Conservation (phyloP, 306 rosid genomes). For the Luffa acutangula region DNA sequence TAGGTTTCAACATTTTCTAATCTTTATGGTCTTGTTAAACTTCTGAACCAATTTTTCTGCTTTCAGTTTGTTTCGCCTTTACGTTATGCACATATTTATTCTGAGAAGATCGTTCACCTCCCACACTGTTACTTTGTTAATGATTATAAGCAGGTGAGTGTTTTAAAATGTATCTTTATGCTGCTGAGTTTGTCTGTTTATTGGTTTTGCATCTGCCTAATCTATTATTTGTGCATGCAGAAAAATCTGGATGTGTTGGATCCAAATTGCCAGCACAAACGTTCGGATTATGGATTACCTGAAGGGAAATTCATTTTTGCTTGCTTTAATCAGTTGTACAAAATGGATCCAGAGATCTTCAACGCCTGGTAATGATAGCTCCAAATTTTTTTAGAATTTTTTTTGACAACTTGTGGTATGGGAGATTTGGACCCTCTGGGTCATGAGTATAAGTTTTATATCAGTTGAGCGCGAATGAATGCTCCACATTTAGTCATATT, state of each 20-base stretch:
- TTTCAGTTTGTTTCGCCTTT: conserved; percentile 88
- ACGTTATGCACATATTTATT: conserved; percentile 64
- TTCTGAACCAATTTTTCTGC: background rate
- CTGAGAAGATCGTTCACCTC: conserved; percentile 93
- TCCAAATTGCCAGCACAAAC: conserved; percentile 66
- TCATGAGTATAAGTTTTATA: no score
- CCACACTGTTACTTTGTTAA: conserved; percentile 98
- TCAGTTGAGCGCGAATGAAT: conserved; percentile 12
- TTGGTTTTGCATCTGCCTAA: background rate
- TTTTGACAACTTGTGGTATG: no score
- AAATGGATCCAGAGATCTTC: conserved; percentile 98
- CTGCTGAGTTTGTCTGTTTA: background rate
- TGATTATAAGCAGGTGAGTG: conserved; percentile 89
- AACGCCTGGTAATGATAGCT: conserved; percentile 57
- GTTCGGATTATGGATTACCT: conserved; percentile 83
- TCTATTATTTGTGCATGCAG: conserved; percentile 24
- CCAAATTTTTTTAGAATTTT: background rate
- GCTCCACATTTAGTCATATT: background rate
- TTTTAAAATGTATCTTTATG: background rate
- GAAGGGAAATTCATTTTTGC: conserved; percentile 90
- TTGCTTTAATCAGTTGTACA: conserved; percentile 93
- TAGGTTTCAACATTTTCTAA: background rate
- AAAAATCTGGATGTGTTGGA: conserved; percentile 87
- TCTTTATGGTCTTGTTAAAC: background rate
- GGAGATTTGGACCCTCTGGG: no score